A percentile compares a stretch with the other conserved stretches of the same genome.
phyloP scores from a whole-genome alignment of 2,329 filamentous ascomycete species.

The Aotearoamyces nothofagi region DNA sequence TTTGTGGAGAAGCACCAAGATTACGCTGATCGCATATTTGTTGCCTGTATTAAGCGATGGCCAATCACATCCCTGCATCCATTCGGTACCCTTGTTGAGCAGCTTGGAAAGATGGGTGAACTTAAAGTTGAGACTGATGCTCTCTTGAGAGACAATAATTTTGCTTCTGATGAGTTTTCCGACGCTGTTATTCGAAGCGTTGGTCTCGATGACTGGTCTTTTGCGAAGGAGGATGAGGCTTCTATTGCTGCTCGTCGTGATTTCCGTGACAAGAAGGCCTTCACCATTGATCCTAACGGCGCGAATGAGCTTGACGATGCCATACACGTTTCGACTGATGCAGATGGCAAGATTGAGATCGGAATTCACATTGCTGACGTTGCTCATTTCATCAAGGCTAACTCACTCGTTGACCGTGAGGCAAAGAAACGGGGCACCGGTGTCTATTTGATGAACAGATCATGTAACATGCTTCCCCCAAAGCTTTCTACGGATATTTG shows the following conservation, averaged over 20 bases:
- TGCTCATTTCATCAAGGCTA: constrained; percentile 90
- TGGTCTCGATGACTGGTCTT: constrained; percentile 79
- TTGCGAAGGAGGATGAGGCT: constrained; percentile 69
- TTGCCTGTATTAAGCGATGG: constrained; percentile 98
- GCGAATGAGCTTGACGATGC: constrained; percentile 83
- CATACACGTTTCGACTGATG: constrained; percentile 73
- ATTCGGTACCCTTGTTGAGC: constrained; percentile 93
- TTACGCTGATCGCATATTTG: constrained; percentile 94
- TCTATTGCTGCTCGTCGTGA: constrained; percentile 65
- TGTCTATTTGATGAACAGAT: constrained; percentile 81
- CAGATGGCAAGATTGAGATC: constrained; percentile 80
- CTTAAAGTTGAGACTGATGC: constrained; percentile 96
- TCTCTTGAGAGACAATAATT: constrained; percentile 95
- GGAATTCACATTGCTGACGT: constrained; percentile 93
- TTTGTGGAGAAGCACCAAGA: constrained; percentile 98
- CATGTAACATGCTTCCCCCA: constrained; percentile 72
- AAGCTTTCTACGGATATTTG: constrained; percentile 79
- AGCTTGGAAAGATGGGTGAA: constrained; percentile 93
- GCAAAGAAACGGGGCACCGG: constrained; percentile 96
- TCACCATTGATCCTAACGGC: constrained; percentile 85
- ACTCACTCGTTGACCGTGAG: constrained; percentile 89
- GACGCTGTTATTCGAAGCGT: constrained; percentile 91
- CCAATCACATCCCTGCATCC: constrained; percentile 98
- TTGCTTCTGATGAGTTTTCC: constrained; percentile 92
- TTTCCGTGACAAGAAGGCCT: constrained; percentile 75